Evolutionary conservation across 1,284 basidiomycete species (phyloP).

Genomic region (Dichomitus squalens): DNA sequence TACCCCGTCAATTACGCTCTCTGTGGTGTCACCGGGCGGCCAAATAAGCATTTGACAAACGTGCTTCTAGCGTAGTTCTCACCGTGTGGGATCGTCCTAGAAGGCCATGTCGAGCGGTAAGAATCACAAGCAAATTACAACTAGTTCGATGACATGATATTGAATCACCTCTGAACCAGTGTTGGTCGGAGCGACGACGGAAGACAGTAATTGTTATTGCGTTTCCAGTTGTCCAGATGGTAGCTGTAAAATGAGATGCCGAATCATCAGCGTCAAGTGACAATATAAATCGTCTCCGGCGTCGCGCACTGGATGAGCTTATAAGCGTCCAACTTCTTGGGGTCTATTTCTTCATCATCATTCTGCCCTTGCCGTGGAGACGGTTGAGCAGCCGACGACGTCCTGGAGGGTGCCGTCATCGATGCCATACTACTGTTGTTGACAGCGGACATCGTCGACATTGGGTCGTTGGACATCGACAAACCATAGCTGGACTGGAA

Average conservation of each 20-base stretch:
- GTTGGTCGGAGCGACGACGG: slow-evolving; percentile 87
- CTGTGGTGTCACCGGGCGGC: slow-evolving; percentile 38
- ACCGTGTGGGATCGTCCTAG: slow-evolving; percentile 85
- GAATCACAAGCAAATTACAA: slow-evolving; percentile 1
- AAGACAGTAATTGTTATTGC: slow-evolving; percentile 82
- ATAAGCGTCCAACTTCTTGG: slow-evolving; percentile 75
- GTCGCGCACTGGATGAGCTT: slow-evolving; percentile 74
- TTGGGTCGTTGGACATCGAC: slow-evolving; percentile 56
- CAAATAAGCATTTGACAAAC: slow-evolving; percentile 3
- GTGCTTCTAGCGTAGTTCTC: slow-evolving; percentile 22
- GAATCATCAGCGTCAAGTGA: not conserved
- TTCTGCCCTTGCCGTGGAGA: slow-evolving; percentile 24
- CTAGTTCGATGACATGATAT: not conserved
- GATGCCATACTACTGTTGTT: slow-evolving; percentile 34
- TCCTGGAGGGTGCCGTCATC: slow-evolving; percentile 31
- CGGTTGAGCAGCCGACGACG: slow-evolving; percentile 21
- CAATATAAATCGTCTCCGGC: not conserved
- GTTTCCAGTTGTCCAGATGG: slow-evolving; percentile 84
- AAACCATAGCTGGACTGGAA: slow-evolving; percentile 59
- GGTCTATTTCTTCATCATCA: slow-evolving; percentile 49
- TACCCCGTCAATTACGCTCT: slow-evolving; percentile 88
- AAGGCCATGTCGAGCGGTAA: slow-evolving; percentile 31
- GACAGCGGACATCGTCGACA: slow-evolving; percentile 50
- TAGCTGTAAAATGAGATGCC: slow-evolving; percentile 46
- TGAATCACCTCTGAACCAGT: slow-evolving; percentile 70